Evolutionary conservation across 352 stramenopile species (phyloP).

Genomic region (Phytophthora hibernalis): DNA sequence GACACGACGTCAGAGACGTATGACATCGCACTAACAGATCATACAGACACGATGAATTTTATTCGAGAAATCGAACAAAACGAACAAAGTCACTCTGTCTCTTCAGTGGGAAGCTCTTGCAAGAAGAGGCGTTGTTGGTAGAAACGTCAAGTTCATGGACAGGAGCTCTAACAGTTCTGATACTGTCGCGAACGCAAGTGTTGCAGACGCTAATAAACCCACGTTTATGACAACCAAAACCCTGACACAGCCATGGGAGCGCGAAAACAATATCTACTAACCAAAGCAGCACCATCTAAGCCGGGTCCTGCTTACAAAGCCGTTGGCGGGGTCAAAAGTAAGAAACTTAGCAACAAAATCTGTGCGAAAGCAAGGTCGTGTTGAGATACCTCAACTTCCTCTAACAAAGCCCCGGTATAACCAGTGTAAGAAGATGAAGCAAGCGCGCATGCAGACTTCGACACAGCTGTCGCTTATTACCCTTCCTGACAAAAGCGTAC

Average conservation of each 20-base stretch:
- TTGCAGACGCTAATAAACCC: no score
- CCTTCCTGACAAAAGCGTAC: constrained; percentile 1
- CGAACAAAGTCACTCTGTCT: neutral
- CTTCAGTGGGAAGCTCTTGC: no score
- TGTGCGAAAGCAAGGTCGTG: neutral
- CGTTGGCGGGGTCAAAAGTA: no score
- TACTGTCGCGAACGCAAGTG: no score
- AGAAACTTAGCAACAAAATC: neutral
- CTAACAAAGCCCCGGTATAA: constrained; percentile 6
- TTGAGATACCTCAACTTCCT: constrained; percentile 10
- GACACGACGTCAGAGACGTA: constrained; percentile 1
- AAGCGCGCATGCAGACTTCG: neutral
- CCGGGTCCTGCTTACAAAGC: no score
- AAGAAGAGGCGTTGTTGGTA: no score
- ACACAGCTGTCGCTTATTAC: neutral
- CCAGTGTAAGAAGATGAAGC: constrained; percentile 8
- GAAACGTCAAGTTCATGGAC: no score
- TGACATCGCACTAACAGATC: constrained; percentile 2
- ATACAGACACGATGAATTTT: constrained; percentile 4
- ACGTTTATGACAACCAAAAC: no score
- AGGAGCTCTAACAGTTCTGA: no score
- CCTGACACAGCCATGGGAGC: no score
- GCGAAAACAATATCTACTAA: no score
- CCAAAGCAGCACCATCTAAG: no score
- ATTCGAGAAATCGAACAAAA: constrained; percentile 7